A percentile compares a stretch with the other conserved stretches of the same genome.
phyloP scores from a whole-genome alignment of 2,329 filamentous ascomycete species.

The Talaromyces pinophilus region DNA sequence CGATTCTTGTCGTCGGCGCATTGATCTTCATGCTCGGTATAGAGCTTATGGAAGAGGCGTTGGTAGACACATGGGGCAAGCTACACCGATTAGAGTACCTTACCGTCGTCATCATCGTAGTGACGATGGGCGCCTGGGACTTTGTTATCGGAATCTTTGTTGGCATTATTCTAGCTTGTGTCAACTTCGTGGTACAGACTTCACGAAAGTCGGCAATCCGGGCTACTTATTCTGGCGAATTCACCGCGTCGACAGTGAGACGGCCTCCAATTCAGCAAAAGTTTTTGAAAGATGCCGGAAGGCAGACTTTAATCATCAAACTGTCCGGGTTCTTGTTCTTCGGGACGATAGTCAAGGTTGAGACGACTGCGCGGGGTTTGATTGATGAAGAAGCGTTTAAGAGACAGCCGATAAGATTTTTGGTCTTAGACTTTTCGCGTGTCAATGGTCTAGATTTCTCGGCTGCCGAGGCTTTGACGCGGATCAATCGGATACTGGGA shows the following conservation, averaged over 20 bases:
- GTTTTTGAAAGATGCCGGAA: slow-evolving; percentile 80
- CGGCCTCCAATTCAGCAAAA: slow-evolving; percentile 85
- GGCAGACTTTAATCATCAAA: slow-evolving; percentile 88
- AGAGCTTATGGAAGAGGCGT: slow-evolving; percentile 82
- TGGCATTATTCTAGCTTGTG: slow-evolving; percentile 86
- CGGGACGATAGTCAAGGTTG: slow-evolving; percentile 92
- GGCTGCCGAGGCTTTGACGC: slow-evolving; percentile 89
- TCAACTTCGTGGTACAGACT: slow-evolving; percentile 87
- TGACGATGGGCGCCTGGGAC: slow-evolving; percentile 96
- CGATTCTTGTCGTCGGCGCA: slow-evolving; percentile 93
- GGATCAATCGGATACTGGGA: slow-evolving; percentile 80
- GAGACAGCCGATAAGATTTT: slow-evolving; percentile 77
- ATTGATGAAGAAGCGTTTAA: slow-evolving; percentile 81
- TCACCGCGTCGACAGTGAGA: slow-evolving; percentile 88
- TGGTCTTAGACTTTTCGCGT: slow-evolving; percentile 84
- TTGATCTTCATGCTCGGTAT: slow-evolving; percentile 95
- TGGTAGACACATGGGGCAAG: slow-evolving; percentile 86
- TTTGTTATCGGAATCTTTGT: slow-evolving; percentile 93
- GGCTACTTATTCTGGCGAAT: slow-evolving; percentile 83
- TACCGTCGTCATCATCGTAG: slow-evolving; percentile 83
- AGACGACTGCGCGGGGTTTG: slow-evolving; percentile 78
- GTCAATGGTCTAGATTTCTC: slow-evolving; percentile 96
- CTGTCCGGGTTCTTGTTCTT: slow-evolving; percentile 97
- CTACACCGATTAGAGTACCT: slow-evolving; percentile 84
- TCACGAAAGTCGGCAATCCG: slow-evolving; percentile 86